Evolutionary conservation across 768 basidiomycete species (phyloP).

Genomic region (Strobilomyces confusus): DNA sequence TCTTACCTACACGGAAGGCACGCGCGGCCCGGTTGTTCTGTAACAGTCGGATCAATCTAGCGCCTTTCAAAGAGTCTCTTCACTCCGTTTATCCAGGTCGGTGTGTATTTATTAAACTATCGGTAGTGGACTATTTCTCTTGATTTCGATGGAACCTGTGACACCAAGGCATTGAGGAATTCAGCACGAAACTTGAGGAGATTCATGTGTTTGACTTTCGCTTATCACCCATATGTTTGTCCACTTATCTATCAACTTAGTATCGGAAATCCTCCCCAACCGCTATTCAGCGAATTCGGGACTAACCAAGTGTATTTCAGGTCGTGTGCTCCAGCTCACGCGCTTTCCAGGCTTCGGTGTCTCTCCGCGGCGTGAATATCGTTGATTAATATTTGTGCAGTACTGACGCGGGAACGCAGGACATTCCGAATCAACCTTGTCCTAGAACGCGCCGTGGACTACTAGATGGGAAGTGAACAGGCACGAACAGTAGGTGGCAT

Average conservation of each 20-base stretch:
- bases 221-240: neutral
- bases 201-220: neutral
- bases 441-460: neutral
- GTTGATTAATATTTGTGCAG: neutral
- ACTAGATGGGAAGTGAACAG: neutral
- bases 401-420: neutral
- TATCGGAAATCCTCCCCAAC: conserved; percentile 2
- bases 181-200: neutral
- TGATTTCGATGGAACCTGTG: neutral
- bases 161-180: neutral
- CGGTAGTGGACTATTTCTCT: neutral
- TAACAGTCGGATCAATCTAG: neutral
- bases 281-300: neutral
- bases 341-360: neutral
- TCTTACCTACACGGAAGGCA: neutral
- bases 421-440: conserved; percentile 1
- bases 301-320: neutral
- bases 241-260: neutral
- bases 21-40: neutral
- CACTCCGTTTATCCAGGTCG: neutral
- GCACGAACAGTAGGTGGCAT: neutral
- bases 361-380: neutral
- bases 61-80: neutral
- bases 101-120: neutral
- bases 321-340: neutral